These are phyloP conservation scores for Lactifluus echinatus DNA, from an alignment of 768 basidiomycete genomes.

Conservation along the genomic window DNA sequence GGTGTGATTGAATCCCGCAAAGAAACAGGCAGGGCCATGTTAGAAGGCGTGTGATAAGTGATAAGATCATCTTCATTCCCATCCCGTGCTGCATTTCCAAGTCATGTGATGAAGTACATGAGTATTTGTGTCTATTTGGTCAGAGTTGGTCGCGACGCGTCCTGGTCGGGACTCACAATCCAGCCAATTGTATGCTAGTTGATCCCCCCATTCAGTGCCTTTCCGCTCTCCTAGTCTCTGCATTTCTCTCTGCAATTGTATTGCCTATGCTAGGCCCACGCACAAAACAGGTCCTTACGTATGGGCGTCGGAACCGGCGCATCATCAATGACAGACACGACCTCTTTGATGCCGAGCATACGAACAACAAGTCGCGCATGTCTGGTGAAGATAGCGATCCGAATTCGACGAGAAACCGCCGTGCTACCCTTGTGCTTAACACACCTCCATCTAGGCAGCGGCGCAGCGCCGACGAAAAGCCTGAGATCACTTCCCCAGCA, in stretches of 20 bases:
- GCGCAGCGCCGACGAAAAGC: background rate
- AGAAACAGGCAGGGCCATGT: constrained; percentile 71
- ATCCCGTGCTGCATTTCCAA: background rate
- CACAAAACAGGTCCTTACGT: constrained; percentile 58
- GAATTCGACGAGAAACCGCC: background rate
- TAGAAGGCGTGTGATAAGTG: background rate
- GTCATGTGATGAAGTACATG: constrained; percentile 29
- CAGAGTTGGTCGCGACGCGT: background rate
- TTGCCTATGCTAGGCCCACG: constrained; percentile 45
- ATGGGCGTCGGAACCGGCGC: constrained; percentile 54
- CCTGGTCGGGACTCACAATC: background rate
- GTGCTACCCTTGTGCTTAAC: background rate
- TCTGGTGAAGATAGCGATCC: background rate
- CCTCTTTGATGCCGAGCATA: constrained; percentile 5
- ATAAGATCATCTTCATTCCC: background rate
- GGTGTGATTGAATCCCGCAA: constrained; percentile 70
- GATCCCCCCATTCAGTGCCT: background rate
- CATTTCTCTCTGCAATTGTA: background rate
- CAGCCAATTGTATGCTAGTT: background rate
- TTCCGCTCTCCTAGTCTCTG: background rate
- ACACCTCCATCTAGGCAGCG: background rate
- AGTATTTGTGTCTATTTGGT: constrained; percentile 21
- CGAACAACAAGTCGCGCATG: background rate
- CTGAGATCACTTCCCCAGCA: background rate
- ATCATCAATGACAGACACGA: constrained; percentile 39